Base-by-base conservation (phyloP, 1,139 yeast species). In the Kodamaea sp. region DNA sequence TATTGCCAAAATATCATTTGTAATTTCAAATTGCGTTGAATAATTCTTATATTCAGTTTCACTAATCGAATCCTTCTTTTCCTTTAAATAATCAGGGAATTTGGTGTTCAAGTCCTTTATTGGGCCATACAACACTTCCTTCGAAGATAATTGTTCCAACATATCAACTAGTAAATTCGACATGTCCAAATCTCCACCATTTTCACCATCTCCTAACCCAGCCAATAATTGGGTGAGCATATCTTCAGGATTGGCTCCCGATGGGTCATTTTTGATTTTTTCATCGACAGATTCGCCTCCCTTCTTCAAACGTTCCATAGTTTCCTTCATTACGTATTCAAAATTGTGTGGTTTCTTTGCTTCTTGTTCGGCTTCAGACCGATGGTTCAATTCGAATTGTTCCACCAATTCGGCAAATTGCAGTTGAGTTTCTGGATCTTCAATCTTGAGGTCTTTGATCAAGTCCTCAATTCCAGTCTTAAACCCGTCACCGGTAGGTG, bases 121-220 rank as follows among this genome's bases (percentile, higher is more conserved):
- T 2, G 97, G 96, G 50, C 85, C 95, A 57, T 87, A 90, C 35
- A 92, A 70, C 25, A 90, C 87, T 42, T 84, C 94, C 58, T 88
- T 90, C 6, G 95, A 81, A 12, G 94, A 79, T 60, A 92, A 74
- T 58, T 88, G 94, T 45, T 82, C 84, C 54, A 92, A 72, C 82
- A 90, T 82, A 38, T 85, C 89, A 24, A 78, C 75, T 46, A 90
- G 70, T 33, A 90, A 69, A 46, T 80, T 79, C 38, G 84, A 75
- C 72, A 69, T 70, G 51, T 77, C 80, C 53, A 79, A 61, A 43
- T 70, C 75, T 7, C 66, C 77, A 7, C 58, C 72, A 2, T 58
- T 67, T 9, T 62, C 72, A 2, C 51, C 55, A 11, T 64, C 73
- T 7, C 70, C 78, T 41, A 67, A 57, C 5, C 75, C 75, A 6